These are phyloP conservation scores for Microcos paniculata DNA, from an alignment of 345 rosid genomes.

Conservation along the genomic window DNA sequence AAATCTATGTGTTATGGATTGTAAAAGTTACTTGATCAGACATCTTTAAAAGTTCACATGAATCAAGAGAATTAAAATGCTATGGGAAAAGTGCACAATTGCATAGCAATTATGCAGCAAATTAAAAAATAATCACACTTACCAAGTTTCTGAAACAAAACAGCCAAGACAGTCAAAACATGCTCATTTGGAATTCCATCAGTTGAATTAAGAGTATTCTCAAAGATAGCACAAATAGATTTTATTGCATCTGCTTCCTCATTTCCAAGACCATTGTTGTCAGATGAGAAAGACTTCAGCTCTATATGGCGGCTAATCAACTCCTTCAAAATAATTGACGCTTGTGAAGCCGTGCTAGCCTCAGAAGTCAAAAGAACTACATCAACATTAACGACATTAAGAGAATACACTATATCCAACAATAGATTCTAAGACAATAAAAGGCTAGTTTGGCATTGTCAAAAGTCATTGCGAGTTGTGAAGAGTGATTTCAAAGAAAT, in stretches of 20 bases:
- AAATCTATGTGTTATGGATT: not conserved
- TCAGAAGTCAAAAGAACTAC: conserved; percentile 66
- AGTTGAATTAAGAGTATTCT: conserved; percentile 42
- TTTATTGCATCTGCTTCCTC: conserved; percentile 45
- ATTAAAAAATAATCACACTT: conserved; percentile 27
- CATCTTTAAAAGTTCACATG: not conserved
- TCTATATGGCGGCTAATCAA: conserved; percentile 52
- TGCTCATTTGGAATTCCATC: conserved; percentile 58
- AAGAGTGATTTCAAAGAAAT: not conserved
- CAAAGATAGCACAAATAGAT: conserved; percentile 53
- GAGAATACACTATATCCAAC: not conserved
- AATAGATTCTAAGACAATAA: not conserved
- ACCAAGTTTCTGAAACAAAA: conserved; percentile 75
- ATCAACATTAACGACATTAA: conserved; percentile 16
- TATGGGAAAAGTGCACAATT: not conserved
- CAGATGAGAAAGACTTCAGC: conserved; percentile 32
- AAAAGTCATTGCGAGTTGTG: not conserved
- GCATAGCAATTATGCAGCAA: not conserved
- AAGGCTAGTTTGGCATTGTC: not conserved
- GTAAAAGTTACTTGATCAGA: not conserved
- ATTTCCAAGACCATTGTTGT: conserved; percentile 30
- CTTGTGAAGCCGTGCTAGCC: conserved; percentile 53
- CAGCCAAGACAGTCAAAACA: conserved; percentile 49
- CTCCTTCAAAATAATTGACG: conserved; percentile 57
- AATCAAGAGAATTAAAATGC: not conserved